These are phyloP conservation scores for Botrytis hyacinthi DNA, from an alignment of 2,329 filamentous ascomycete genomes.

Conservation along the genomic window DNA sequence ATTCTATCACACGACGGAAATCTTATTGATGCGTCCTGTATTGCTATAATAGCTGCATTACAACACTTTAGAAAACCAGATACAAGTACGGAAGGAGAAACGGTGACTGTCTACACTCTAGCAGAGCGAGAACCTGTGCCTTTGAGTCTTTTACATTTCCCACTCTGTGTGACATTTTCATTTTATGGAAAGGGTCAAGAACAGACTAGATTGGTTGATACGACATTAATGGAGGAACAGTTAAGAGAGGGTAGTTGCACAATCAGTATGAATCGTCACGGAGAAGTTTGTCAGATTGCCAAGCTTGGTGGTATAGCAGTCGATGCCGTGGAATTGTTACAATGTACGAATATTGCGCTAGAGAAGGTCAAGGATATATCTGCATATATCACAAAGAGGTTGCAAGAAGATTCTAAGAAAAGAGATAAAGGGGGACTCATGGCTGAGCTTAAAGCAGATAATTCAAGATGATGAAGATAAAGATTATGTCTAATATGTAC, in stretches of 20 bases:
- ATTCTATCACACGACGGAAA: slow-evolving; percentile 89
- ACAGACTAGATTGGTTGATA: slow-evolving; percentile 69
- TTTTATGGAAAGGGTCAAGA: slow-evolving; percentile 67
- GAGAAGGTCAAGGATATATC: slow-evolving; percentile 79
- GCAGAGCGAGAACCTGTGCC: slow-evolving; percentile 88
- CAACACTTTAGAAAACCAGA: slow-evolving; percentile 91
- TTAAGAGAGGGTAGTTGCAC: slow-evolving; percentile 70
- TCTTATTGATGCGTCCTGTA: slow-evolving; percentile 79
- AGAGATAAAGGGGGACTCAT: slow-evolving; percentile 76
- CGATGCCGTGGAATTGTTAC: slow-evolving; percentile 74
- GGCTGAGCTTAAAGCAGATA: slow-evolving; percentile 78
- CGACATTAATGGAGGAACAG: slow-evolving; percentile 73
- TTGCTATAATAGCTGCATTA: slow-evolving; percentile 83
- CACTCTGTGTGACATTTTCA: slow-evolving; percentile 86
- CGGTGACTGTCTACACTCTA: slow-evolving; percentile 77
- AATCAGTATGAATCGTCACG: slow-evolving; percentile 55
- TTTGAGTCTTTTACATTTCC: slow-evolving; percentile 86
- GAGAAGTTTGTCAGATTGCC: slow-evolving; percentile 52
- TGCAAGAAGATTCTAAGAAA: slow-evolving; percentile 75
- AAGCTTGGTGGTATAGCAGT: slow-evolving; percentile 85
- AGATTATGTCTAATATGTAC: slow-evolving; percentile 44
- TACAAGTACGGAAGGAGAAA: slow-evolving; percentile 79
- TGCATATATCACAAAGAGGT: slow-evolving; percentile 65
- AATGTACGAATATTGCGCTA: slow-evolving; percentile 72
- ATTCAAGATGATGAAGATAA: slow-evolving; percentile 50